Base-by-base conservation (phyloP, 2,329 filamentous ascomycete genomes). In the Fusarium sp. region DNA sequence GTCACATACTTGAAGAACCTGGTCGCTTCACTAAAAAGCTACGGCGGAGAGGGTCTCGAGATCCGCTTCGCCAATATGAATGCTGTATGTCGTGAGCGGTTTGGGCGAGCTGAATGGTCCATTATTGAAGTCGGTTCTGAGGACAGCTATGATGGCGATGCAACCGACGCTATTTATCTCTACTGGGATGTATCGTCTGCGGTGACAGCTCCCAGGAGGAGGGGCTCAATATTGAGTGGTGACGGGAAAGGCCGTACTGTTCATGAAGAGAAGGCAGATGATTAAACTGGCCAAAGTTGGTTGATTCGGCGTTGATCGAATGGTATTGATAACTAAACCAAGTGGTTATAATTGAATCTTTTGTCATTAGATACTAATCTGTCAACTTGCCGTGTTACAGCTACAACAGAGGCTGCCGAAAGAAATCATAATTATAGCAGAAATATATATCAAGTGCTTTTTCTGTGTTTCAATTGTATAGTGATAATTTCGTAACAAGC, bases 61-160 rank as follows among this genome's bases (percentile, higher is more conserved):
- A 64, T 85, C 3, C 70, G 82, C 1, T 81, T 86, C 38, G 78
- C 80, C 1, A 79, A 79, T 7, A 74, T 85, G 72, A 75, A 75
- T 0, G 72, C 76, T 1, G 76, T 79, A 13, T 78, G 79, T 9
- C 67, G 71, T 0, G 68, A 77, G 50, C 69, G 78, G 1, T 79
- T 79, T 13, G 67, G 67, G 9, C 68, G 78, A 9, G 75, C 75
- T 0, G 69, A 73, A 2, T 80, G 78, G 78, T 50, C 19, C n/a
- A 50, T 70, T 1, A 29, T 65, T 1, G 53, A 70, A 1, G 50
- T 51, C 1, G 56, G 47, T 1, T 44, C 47, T 9, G 49, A 65
- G 5, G 36, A 53, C 1, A 65, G 66, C 3, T 41, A 43, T 14
- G 29, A 32, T 0, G 46, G 49, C 1, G 58, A 64, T 6, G 37